A percentile compares a stretch with the other conserved stretches of the same genome.
Conservation (phyloP, 108 stramenopile genomes). For the Nannochloropsis gaditana region DNA sequence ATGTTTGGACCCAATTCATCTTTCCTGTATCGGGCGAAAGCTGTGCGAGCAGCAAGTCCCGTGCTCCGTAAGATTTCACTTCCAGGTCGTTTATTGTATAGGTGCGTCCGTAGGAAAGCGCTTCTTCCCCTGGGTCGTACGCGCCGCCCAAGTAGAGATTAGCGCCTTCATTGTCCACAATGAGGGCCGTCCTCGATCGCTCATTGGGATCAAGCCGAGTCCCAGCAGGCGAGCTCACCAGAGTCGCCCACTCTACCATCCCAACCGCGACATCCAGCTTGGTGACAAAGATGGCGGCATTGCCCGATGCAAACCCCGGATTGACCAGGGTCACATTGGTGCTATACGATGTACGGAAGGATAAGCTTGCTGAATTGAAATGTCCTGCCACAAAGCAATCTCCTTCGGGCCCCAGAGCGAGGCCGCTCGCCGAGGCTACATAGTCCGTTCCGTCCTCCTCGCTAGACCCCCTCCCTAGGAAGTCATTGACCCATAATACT, state of each 20-base stretch:
- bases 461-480: background rate
- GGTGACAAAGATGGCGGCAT: background rate
- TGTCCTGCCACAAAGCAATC: background rate
- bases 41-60: background rate
- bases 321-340: background rate
- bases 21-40: background rate
- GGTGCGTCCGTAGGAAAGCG: background rate
- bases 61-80: background rate
- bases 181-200: background rate
- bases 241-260: background rate
- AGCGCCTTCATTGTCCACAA: background rate
- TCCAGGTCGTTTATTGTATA: background rate
- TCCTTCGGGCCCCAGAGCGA: background rate
- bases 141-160: background rate
- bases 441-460: background rate
- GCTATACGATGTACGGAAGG: background rate
- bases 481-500: background rate
- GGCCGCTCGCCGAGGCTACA: background rate
- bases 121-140: background rate
- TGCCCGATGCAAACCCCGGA: background rate
- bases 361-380: background rate
- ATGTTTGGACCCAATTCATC: background rate
- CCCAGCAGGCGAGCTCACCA: background rate
- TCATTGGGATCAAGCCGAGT: background rate
- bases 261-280: background rate